Percentiles rank a stretch among this genome's conserved stretches.
These are phyloP conservation scores for Sarocladium strictum DNA, from an alignment of 2,329 filamentous ascomycete genomes.

Conservation along the genomic window DNA sequence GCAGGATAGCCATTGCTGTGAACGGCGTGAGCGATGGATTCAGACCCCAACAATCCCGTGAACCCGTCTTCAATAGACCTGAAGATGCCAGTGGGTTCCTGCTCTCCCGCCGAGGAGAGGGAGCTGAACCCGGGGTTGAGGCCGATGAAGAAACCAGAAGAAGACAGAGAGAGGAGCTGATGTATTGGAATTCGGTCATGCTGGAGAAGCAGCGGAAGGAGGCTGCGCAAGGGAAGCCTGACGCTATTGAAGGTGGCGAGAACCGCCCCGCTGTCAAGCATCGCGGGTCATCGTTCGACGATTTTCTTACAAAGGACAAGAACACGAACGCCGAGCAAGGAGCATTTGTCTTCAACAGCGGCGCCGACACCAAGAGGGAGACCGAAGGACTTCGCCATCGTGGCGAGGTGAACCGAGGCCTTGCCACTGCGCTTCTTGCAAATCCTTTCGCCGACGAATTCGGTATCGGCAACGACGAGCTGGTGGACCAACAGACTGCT, in stretches of 20 bases:
- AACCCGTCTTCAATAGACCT: conserved; percentile 58
- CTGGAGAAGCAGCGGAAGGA: conserved; percentile 39
- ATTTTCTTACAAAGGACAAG: conserved; percentile 48
- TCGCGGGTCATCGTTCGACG: conserved; percentile 48
- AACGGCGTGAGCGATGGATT: conserved; percentile 54
- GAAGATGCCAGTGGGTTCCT: conserved; percentile 62
- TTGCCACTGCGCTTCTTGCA: conserved; percentile 40
- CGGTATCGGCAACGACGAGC: conserved; percentile 44
- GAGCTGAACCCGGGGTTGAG: conserved; percentile 44
- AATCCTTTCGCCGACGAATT: conserved; percentile 57
- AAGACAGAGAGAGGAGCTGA: conserved; percentile 56
- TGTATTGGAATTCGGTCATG: conserved; percentile 58
- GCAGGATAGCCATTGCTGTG: conserved; percentile 54
- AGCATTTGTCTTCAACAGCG: conserved; percentile 52
- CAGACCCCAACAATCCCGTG: conserved; percentile 34
- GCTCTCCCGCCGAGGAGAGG: conserved; percentile 37
- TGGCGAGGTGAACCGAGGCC: conserved; percentile 37
- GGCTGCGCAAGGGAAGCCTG: conserved; percentile 7
- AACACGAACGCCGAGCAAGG: conserved; percentile 40
- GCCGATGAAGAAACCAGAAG: conserved; percentile 57
- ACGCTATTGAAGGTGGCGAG: neutral
- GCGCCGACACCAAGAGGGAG: conserved; percentile 36
- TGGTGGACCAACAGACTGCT: conserved; percentile 28
- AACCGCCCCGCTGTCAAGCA: neutral
- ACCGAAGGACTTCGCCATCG: conserved; percentile 45